Evolutionary conservation across 192 early-diverging fungal genomes (phyloP).

Genomic region (Rhizophlyctis rosea): DNA sequence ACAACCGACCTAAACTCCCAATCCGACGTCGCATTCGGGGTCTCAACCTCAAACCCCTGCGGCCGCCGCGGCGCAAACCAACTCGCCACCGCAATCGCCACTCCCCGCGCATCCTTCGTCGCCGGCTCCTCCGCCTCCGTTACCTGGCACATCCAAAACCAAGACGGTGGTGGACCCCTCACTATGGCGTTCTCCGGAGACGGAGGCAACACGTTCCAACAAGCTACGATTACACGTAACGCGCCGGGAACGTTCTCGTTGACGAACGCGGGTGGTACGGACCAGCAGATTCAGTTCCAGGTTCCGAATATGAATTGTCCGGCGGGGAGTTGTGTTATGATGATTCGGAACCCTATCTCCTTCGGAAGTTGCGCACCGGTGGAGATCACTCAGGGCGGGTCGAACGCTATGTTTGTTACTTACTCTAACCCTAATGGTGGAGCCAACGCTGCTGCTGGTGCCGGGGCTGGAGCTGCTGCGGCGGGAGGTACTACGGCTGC

Average conservation of each 20-base stretch:
- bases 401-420: slow-evolving; percentile 3
- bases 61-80: slow-evolving; percentile 4
- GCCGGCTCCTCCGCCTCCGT: slow-evolving; percentile 10
- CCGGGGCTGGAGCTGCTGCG: background rate
- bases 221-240: slow-evolving; percentile 3
- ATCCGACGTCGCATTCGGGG: slow-evolving; percentile 26
- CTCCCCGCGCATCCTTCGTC: slow-evolving; percentile 18
- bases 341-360: slow-evolving; percentile 21
- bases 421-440: slow-evolving; percentile 11
- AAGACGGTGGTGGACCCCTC: slow-evolving; percentile 26
- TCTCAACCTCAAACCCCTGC: slow-evolving; percentile 8
- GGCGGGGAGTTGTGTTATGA: slow-evolving; percentile 18
- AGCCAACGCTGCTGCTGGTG: background rate
- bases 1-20: slow-evolving; percentile 20
- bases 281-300: background rate
- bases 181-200: slow-evolving; percentile 16
- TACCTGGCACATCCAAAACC: slow-evolving; percentile 19
- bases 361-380: slow-evolving; percentile 23
- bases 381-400: slow-evolving; percentile 8
- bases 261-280: slow-evolving; percentile 14
- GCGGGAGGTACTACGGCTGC: too few species aligned
- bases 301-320: slow-evolving; percentile 26
- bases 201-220: slow-evolving; percentile 9
- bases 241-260: slow-evolving; percentile 14
- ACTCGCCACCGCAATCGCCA: background rate